phyloP scores from a whole-genome alignment of 2,329 filamentous ascomycete genomes.

The Fonsecaea multimorphosa region DNA sequence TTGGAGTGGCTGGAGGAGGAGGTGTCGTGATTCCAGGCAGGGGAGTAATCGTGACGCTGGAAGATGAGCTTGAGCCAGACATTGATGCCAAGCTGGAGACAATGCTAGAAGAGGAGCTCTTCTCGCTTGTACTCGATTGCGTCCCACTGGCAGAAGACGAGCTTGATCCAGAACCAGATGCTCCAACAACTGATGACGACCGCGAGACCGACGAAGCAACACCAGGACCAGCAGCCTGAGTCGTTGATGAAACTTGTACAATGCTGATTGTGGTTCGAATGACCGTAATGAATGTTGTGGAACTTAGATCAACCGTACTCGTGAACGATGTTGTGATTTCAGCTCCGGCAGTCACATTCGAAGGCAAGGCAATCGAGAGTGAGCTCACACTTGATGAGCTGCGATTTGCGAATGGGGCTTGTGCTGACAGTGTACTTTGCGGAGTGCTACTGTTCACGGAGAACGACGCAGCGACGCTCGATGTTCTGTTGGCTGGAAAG shows the following conservation, averaged over 20 bases:
- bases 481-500: neutral
- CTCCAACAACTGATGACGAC: neutral
- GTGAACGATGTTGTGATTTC: slow-evolving; percentile 14
- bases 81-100: neutral
- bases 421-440: neutral
- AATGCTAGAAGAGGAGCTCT: neutral
- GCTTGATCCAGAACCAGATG: neutral
- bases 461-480: neutral
- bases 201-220: no score
- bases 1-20: neutral
- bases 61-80: neutral
- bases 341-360: slow-evolving; percentile 2
- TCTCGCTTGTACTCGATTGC: neutral
- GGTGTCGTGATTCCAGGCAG: neutral
- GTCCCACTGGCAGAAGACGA: neutral
- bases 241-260: slow-evolving; percentile 6
- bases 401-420: neutral
- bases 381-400: neutral
- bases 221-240: neutral
- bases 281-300: slow-evolving; percentile 23
- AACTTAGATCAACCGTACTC: slow-evolving; percentile 12
- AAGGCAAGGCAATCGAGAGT: neutral
- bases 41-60: neutral
- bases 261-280: slow-evolving; percentile 18
- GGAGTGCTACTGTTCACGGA: neutral